phyloP scores from a whole-genome alignment of 225 moss, liverwort and hornwort species.

The Sphagnum contortum region DNA sequence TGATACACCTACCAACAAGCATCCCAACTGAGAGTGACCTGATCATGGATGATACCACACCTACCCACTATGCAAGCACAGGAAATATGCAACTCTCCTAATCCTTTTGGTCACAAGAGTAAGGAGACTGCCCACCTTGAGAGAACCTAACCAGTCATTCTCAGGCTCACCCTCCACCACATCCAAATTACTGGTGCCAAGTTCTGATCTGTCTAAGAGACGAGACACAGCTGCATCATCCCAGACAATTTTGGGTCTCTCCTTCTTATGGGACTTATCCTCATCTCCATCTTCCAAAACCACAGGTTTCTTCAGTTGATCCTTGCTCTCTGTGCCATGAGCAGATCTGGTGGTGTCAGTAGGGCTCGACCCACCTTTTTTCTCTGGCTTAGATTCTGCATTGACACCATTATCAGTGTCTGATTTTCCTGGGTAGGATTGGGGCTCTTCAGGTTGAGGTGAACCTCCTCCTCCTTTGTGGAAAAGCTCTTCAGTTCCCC shows the following conservation, averaged over 20 bases:
- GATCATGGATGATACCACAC: no score
- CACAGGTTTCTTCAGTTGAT: slow-evolving; percentile 4
- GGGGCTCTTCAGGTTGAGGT: slow-evolving; percentile 15
- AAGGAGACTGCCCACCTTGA: slow-evolving; percentile 41
- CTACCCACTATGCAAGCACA: no score
- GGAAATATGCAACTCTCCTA: no score
- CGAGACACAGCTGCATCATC: slow-evolving; percentile 66
- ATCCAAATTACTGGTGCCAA: slow-evolving; percentile 28
- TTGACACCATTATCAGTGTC: slow-evolving; percentile 13
- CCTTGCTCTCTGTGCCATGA: slow-evolving; percentile 4
- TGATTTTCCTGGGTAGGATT: slow-evolving; percentile 1
- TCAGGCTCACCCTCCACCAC: slow-evolving; percentile 49
- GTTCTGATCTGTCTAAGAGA: slow-evolving; percentile 64
- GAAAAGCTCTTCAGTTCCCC: slow-evolving; percentile 85
- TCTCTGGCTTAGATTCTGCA: slow-evolving; percentile 26
- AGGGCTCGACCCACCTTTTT: neutral
- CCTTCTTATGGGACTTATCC: slow-evolving; percentile 26
- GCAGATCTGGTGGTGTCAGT: no score
- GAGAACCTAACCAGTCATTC: slow-evolving; percentile 44
- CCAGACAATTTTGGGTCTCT: slow-evolving; percentile 48
- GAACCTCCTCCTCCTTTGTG: slow-evolving; percentile 20
- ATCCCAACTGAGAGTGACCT: no score
- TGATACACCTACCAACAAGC: no score
- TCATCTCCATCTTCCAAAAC: slow-evolving; percentile 18
- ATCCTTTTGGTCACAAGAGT: neutral